Base-by-base conservation (phyloP, 805 yeast genomes). In the Komagataella phaffii region DNA sequence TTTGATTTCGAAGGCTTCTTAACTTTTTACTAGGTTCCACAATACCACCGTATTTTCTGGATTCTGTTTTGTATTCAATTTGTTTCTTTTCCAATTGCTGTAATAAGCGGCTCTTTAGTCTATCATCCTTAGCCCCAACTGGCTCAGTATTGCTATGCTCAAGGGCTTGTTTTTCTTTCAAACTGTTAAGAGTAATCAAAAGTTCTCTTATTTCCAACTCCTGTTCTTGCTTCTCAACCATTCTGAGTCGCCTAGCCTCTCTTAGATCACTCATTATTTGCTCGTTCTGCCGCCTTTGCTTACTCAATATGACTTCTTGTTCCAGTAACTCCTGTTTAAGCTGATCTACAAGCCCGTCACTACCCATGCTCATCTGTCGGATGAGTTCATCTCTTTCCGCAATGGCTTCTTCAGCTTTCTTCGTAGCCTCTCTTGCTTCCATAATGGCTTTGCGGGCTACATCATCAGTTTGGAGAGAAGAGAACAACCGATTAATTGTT, bases 401-500 rank as follows among this genome's bases (percentile, higher is more conserved):
- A 48, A 67, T 69, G 3, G 76, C 74, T 57, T 65, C 67, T 17
- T 65, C 68, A 6, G 69, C 71, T 14, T 64, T 58, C 52, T 63
- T 67, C 53, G 67, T 67, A 43, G 67, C 71, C 19, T 63, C 69
- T 49, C 66, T 70, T n/a, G 68, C 66, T 53, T 73, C 76, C 63
- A 53, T 65, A 57, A 56, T 71, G 61, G 96, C 95, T 54, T 85
- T 74, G 50, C 81, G 73, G 10, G 95, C 95, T 66, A 83, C 82
- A 51, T 88, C 95, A 63, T 91, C 96, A 0, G 96, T 86, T 57
- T 82, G 81, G 60, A 90, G 72, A 24, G 85, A 75, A 46, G 88
- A 81, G 53, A 80, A 72, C 48, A 91, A 69, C 52, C 80, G 72
- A 59, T 86, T 88, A 43, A 90, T 81, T 1, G 95, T 87, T 49